These are phyloP conservation scores for Mesembryanthemum crystallinum DNA, from an alignment of 148 eudicot genomes.

Conservation along the genomic window DNA sequence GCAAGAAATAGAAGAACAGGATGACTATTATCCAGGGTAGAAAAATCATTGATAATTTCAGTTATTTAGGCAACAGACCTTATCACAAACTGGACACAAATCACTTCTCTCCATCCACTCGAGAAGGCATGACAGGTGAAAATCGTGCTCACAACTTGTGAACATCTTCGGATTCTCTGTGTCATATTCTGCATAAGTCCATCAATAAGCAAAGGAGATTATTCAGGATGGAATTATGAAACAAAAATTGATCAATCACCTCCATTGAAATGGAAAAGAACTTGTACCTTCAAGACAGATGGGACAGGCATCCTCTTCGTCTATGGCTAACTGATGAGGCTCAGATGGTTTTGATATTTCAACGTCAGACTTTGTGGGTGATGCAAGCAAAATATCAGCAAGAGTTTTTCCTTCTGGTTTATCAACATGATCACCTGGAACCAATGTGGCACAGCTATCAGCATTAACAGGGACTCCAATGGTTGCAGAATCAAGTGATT, in stretches of 20 bases:
- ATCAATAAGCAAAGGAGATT: slow-evolving; percentile 2
- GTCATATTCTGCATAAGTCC: slow-evolving; percentile 59
- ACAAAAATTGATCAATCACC: neutral
- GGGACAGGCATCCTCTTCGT: slow-evolving; percentile 84
- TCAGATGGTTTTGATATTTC: slow-evolving; percentile 43
- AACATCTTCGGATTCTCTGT: slow-evolving; percentile 68
- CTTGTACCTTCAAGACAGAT: slow-evolving; percentile 85
- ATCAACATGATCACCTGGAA: slow-evolving; percentile 27
- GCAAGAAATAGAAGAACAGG: neutral
- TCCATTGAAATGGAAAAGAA: neutral
- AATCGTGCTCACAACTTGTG: slow-evolving; percentile 77
- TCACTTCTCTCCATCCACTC: slow-evolving; percentile 99
- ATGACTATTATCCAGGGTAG: neutral
- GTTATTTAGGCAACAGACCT: slow-evolving; percentile 42
- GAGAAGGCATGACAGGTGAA: slow-evolving; percentile 89
- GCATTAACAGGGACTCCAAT: slow-evolving; percentile 27
- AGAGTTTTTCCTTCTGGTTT: slow-evolving; percentile 39
- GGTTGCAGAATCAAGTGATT: slow-evolving; percentile 26
- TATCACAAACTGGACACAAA: slow-evolving; percentile 83
- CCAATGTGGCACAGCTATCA: slow-evolving; percentile 28
- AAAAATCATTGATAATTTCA: neutral
- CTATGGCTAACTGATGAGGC: slow-evolving; percentile 31
- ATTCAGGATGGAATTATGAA: neutral
- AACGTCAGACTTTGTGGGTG: slow-evolving; percentile 55
- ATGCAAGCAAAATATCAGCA: slow-evolving; percentile 48